Percentiles rank a stretch among this genome's conserved stretches.
Conservation (phyloP, 2,329 filamentous ascomycete species). For the Tolypocladium nubicola region DNA sequence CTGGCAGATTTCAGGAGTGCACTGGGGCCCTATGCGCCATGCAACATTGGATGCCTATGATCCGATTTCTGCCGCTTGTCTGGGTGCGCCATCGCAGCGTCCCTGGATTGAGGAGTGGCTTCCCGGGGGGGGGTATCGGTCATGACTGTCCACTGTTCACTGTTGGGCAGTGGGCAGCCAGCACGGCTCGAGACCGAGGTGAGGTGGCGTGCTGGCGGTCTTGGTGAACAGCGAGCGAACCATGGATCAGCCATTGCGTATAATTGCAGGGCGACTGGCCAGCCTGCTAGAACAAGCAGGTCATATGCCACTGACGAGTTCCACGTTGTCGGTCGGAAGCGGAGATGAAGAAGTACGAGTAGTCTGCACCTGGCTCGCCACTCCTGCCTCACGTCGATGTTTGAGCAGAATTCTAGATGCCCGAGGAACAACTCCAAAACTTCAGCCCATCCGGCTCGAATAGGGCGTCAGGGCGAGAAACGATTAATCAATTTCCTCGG, state of each 20-base stretch:
- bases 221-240: not conserved
- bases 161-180: not conserved
- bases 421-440: not conserved
- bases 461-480: not conserved
- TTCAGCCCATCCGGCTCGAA: not conserved
- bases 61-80: not conserved
- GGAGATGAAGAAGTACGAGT: not conserved
- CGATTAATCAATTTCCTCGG: not conserved
- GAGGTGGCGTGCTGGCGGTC: not conserved
- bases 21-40: not conserved
- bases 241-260: not conserved
- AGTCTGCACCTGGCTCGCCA: not conserved
- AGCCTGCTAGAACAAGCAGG: constrained; percentile 6
- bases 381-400: not conserved
- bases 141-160: not conserved
- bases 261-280: not conserved
- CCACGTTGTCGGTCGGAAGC: too few relatives aligned
- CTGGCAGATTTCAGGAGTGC: constrained; percentile 1
- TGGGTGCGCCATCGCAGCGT: not conserved
- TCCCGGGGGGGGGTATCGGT: not conserved
- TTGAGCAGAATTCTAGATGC: not conserved
- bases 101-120: not conserved
- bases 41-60: not conserved
- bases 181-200: not conserved
- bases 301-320: not conserved